These are phyloP conservation scores for Phaeodactylum tricornutum DNA, from an alignment of 108 stramenopile genomes.

Conservation along the genomic window DNA sequence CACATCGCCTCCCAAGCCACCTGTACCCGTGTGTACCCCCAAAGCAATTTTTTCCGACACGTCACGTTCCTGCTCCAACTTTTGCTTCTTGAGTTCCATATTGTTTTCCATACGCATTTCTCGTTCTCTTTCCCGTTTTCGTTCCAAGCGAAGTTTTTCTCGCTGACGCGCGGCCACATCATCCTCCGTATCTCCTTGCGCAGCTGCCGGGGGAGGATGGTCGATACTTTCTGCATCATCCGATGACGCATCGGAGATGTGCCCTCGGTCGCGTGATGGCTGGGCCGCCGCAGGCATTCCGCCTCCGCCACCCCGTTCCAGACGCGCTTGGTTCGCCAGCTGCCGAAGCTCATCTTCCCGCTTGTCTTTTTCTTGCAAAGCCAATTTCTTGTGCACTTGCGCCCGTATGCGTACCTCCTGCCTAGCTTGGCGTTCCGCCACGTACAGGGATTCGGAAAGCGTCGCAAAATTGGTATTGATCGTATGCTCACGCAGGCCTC, in stretches of 20 bases:
- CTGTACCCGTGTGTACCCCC: slow-evolving; percentile 89
- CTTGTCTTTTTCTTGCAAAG: slow-evolving; percentile 73
- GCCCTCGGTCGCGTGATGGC: too few species aligned
- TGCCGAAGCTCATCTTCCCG: slow-evolving; percentile 90
- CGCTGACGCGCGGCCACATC: slow-evolving; percentile 79
- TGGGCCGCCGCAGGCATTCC: background rate
- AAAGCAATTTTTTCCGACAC: slow-evolving; percentile 97
- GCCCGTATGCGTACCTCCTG: slow-evolving; percentile 90
- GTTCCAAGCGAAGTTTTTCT: slow-evolving; percentile 84
- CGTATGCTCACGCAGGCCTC: slow-evolving; percentile 86
- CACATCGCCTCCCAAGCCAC: slow-evolving; percentile 64
- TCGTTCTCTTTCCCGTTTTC: slow-evolving; percentile 89
- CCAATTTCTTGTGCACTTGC: slow-evolving; percentile 81
- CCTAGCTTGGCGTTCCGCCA: slow-evolving; percentile 92
- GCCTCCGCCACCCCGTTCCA: slow-evolving; percentile 66
- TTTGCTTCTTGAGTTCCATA: slow-evolving; percentile 66
- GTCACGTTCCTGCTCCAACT: slow-evolving; percentile 89
- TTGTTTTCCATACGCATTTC: slow-evolving; percentile 87
- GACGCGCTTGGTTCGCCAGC: slow-evolving; percentile 84
- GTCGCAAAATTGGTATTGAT: slow-evolving; percentile 95
- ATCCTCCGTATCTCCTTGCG: slow-evolving; percentile 48
- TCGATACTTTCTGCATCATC: slow-evolving; percentile 4
- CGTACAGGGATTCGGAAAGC: slow-evolving; percentile 86
- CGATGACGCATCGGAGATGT: background rate
- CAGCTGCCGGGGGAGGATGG: background rate